A percentile compares a stretch with the other conserved stretches of the same genome.
These are phyloP conservation scores for Tolypocladium pustulatum DNA, from an alignment of 2,329 filamentous ascomycete genomes.

Conservation along the genomic window DNA sequence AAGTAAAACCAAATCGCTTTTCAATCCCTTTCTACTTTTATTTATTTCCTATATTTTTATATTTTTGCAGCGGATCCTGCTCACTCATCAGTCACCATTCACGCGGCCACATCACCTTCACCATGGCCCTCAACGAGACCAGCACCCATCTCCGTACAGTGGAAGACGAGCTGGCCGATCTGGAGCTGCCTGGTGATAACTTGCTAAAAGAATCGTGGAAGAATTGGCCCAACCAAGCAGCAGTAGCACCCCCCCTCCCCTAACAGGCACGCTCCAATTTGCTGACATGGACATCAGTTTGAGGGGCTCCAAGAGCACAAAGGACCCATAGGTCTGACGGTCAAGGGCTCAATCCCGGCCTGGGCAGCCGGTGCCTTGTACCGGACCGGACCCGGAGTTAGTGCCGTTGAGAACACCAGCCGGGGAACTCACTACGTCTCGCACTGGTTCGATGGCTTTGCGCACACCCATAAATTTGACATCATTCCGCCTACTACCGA, in stretches of 20 bases:
- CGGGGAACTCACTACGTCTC: conserved; percentile 48
- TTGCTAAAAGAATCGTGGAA: conserved; percentile 23
- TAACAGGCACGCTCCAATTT: neutral
- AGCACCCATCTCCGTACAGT: conserved; percentile 16
- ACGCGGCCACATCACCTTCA: neutral
- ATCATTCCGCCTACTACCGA: conserved; percentile 34
- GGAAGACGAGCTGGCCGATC: conserved; percentile 16
- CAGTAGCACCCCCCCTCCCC: conserved; percentile 15
- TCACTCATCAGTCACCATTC: neutral
- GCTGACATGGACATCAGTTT: conserved; percentile 37
- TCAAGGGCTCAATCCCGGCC: conserved; percentile 57
- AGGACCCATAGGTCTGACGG: conserved; percentile 49
- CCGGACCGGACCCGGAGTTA: conserved; percentile 62
- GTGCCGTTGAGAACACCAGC: conserved; percentile 46
- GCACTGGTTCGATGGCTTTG: conserved; percentile 78
- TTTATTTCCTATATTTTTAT: no score
- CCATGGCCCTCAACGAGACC: conserved; percentile 16
- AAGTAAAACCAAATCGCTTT: neutral
- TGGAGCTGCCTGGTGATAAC: conserved; percentile 12
- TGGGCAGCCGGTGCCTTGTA: conserved; percentile 65
- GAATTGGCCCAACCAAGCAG: conserved; percentile 37
- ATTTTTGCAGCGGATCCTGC: neutral
- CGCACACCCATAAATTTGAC: conserved; percentile 62
- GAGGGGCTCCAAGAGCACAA: conserved; percentile 55
- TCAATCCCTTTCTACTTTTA: neutral